Evolutionary conservation across 192 early-diverging fungal genomes (phyloP), one percentile per base, ranked within the genome.

Genomic region (Podila epicladia): DNA sequence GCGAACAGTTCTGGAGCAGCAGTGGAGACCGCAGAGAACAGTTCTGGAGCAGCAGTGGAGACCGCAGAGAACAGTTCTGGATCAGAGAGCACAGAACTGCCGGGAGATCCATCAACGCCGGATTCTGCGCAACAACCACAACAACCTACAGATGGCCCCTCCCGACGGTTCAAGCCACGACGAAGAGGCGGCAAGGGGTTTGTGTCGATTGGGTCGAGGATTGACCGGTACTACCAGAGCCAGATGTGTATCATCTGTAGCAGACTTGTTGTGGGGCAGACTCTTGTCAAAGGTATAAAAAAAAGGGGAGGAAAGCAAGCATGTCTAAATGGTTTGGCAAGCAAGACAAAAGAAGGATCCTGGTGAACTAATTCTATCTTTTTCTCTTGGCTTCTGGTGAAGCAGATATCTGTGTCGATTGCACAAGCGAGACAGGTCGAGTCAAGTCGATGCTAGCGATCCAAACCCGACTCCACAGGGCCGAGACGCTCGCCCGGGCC

Each of bases 181-280:
- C 60, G 77, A 4, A 57, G 57, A 29, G 77, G 77, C 15, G 71
- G 70, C 12, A 72, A 72, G 12, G 77, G 77, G 0, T 69, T 53
- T 55, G 77, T 80, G 9, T 72, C 67, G 0, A 67, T 67, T 67
- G 66, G 69, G 9, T 72, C 69, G 29, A 82, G 89, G 17, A 93
- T 95, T 53, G 94, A 95, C 61, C 88, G 90, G 32, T 95, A 89
- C 76, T 95, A 94, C 67, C 78, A 82, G 53, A 86, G 91, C 28
- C 82, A 84, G 28, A 85, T 90, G 37, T 95, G 94, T 72, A 15
- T 88, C 0, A 74, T 92, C 9, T 95, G 94, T 72, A 53, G 82
- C 33, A 83, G 87, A 59, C 29, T 84, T 37, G 82, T 85, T 35
- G 65, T 70, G 33, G 58, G 74, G 28, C 68, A 71, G 31, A 57